phyloP scores from a whole-genome alignment of 192 early-diverging fungal genomes.

The Coemansia aciculifera region DNA sequence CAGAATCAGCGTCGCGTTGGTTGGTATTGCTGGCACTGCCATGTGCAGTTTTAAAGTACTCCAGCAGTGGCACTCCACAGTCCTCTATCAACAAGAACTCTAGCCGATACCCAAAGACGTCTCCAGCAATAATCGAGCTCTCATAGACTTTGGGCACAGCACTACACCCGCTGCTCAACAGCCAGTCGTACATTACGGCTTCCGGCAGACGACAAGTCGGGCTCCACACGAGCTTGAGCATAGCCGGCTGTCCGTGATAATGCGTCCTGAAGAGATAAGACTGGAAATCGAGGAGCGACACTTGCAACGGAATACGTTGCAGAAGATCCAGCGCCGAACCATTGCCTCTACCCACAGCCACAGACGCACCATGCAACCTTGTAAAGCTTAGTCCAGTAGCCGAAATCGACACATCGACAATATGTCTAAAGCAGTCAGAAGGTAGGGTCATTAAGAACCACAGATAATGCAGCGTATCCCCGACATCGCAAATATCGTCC shows the following conservation, averaged over 20 bases:
- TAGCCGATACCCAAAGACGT: conserved; percentile 15
- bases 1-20: background rate
- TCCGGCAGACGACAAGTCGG: conserved; percentile 11
- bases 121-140: background rate
- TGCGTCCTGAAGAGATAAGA: background rate
- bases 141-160: conserved; percentile 4
- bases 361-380: background rate
- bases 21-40: background rate
- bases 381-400: background rate
- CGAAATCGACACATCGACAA: background rate
- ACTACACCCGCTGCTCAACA: background rate
- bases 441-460: conserved; percentile 3
- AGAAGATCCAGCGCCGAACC: background rate
- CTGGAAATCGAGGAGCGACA: background rate
- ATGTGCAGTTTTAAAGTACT: background rate
- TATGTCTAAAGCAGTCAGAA: background rate
- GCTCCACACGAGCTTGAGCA: conserved; percentile 19
- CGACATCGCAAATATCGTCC: background rate
- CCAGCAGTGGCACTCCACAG: conserved; percentile 9
- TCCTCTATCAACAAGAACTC: conserved; percentile 18
- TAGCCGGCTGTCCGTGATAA: background rate
- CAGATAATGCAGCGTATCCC: background rate
- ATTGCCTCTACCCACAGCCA: background rate
- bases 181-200: conserved; percentile 4
- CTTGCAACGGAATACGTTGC: background rate